Evolutionary conservation across 2,329 filamentous ascomycete species (phyloP).

Genomic region (Diplodia intermedia): DNA sequence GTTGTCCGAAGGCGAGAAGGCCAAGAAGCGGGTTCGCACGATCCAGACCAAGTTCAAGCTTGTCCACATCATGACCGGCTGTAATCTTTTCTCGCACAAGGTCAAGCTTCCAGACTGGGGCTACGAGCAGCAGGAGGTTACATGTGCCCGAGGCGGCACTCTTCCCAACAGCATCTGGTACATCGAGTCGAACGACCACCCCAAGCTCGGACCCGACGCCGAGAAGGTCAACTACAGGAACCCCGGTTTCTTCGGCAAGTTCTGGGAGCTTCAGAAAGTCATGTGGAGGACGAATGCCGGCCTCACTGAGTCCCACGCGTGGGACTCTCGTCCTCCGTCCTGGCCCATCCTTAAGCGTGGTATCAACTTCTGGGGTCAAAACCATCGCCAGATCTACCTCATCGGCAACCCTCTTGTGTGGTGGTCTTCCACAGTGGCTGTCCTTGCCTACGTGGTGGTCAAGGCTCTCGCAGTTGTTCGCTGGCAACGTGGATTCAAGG

Average conservation of each 20-base stretch:
- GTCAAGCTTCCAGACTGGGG: constrained; percentile 98
- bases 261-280: constrained; percentile 94
- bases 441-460: constrained; percentile 79
- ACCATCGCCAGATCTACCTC: constrained; percentile 94
- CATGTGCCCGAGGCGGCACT: constrained; percentile 88
- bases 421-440: constrained; percentile 84
- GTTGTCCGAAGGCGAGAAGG: constrained; percentile 77
- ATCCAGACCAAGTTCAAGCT: constrained; percentile 97
- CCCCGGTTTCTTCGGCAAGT: constrained; percentile 96
- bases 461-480: constrained; percentile 86
- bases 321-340: constrained; percentile 92
- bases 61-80: constrained; percentile 95
- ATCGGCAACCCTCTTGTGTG: constrained; percentile 94
- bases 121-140: constrained; percentile 98
- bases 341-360: constrained; percentile 93
- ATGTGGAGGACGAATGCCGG: constrained; percentile 99
- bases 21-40: constrained; percentile 85
- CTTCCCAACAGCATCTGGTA: constrained; percentile 98
- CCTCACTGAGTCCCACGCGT: constrained; percentile 93
- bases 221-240: constrained; percentile 97
- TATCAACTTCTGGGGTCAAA: constrained; percentile 98
- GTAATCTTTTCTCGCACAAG: constrained; percentile 96
- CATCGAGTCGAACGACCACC: constrained; percentile 88
- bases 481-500: constrained; percentile 91
- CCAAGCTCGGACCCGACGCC: constrained; percentile 72